Evolutionary conservation across 768 basidiomycete genomes (phyloP).

Genomic region (Coprinopsis marcescibilis): DNA sequence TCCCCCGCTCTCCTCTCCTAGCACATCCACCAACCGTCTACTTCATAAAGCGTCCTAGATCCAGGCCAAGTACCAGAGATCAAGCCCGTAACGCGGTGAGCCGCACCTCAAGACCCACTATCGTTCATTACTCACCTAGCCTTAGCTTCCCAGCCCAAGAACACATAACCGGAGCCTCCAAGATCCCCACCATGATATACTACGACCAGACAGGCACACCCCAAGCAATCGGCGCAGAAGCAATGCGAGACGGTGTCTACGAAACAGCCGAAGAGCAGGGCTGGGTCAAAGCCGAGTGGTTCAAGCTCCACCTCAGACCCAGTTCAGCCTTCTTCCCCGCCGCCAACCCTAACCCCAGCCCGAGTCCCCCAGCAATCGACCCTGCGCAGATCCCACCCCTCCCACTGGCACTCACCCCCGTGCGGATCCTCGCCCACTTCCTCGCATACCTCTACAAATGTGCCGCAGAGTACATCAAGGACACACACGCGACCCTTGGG

Average conservation of each 20-base stretch:
- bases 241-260: constrained; percentile 11
- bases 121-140: constrained; percentile 1
- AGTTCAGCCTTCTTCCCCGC: constrained; percentile 14
- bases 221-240: constrained; percentile 11
- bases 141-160: constrained; percentile 16
- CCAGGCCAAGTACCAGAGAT: constrained; percentile 22
- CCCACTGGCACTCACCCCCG: constrained; percentile 33
- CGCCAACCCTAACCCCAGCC: constrained; percentile 8
- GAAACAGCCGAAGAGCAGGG: constrained; percentile 11
- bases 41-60: constrained; percentile 19
- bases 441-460: constrained; percentile 34
- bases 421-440: constrained; percentile 34
- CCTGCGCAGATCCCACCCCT: constrained; percentile 28
- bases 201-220: constrained; percentile 11
- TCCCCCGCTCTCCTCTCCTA: background rate
- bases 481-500: constrained; percentile 32
- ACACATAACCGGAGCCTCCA: constrained; percentile 10
- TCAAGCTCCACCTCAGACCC: constrained; percentile 31
- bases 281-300: constrained; percentile 18
- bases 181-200: constrained; percentile 14
- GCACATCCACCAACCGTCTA: constrained; percentile 8
- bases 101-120: background rate
- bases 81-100: constrained; percentile 20
- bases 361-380: constrained; percentile 2
- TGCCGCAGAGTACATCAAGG: constrained; percentile 29